phyloP scores from a whole-genome alignment of 1,139 yeast species.

The Pichia kudriavzevii region DNA sequence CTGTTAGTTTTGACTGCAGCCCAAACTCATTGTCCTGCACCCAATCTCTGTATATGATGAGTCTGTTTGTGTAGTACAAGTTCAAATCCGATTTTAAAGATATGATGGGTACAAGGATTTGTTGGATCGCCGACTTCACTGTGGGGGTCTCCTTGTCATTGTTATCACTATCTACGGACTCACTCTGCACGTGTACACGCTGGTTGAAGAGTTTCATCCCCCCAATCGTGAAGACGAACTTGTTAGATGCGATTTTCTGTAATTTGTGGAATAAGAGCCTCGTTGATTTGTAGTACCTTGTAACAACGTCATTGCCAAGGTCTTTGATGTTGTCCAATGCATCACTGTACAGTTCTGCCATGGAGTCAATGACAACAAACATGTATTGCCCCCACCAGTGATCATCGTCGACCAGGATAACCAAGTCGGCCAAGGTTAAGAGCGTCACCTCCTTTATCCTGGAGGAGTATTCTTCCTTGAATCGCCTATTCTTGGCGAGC shows the following conservation, averaged over 20 bases:
- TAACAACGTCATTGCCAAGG: constrained; percentile 6
- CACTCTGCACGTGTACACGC: constrained; percentile 13
- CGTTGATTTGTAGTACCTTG: constrained; percentile 9
- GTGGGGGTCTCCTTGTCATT: constrained; percentile 4
- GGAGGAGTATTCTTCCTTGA: not conserved
- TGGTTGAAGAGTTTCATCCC: constrained; percentile 24
- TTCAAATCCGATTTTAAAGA: constrained; percentile 24
- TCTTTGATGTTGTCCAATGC: not conserved
- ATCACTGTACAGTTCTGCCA: constrained; percentile 18
- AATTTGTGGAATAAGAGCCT: constrained; percentile 7
- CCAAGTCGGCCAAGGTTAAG: constrained; percentile 18
- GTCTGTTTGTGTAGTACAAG: constrained; percentile 22
- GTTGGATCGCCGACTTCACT: constrained; percentile 16
- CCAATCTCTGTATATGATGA: constrained; percentile 27
- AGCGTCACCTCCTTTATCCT: constrained; percentile 14
- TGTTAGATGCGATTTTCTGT: constrained; percentile 3
- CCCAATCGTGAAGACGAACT: constrained; percentile 21
- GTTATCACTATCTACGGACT: constrained; percentile 7
- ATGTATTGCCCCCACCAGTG: constrained; percentile 13
- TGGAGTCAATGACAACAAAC: constrained; percentile 23
- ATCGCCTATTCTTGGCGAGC: constrained; percentile 10
- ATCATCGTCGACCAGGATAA: constrained; percentile 16
- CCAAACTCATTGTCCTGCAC: constrained; percentile 11
- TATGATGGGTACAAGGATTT: constrained; percentile 24
- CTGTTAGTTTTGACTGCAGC: no score